These are phyloP conservation scores for Begonia loranthoides DNA, from an alignment of 306 rosid species.

Conservation along the genomic window DNA sequence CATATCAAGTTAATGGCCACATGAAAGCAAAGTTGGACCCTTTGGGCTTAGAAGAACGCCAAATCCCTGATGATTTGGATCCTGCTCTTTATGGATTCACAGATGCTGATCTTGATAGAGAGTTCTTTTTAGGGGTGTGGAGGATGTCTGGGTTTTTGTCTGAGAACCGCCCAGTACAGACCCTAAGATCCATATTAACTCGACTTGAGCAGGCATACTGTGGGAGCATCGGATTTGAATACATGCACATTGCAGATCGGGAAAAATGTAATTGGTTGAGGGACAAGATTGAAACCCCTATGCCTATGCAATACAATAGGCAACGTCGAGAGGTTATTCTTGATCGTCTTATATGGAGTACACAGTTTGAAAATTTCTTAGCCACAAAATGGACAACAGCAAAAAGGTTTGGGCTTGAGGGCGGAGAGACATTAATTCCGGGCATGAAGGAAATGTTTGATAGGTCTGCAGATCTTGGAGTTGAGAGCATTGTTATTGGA, in stretches of 20 bases:
- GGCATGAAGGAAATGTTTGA: conserved; percentile 98
- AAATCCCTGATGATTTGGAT: conserved; percentile 64
- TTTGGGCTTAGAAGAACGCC: conserved; percentile 49
- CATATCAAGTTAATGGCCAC: conserved; percentile 94
- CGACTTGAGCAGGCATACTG: conserved; percentile 95
- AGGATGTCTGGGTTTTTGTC: conserved; percentile 92
- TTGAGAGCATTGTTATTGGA: conserved; percentile 95
- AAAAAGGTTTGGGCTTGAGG: conserved; percentile 94
- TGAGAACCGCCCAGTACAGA: conserved; percentile 89
- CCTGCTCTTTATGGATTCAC: conserved; percentile 80
- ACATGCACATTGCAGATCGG: conserved; percentile 89
- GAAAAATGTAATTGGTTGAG: conserved; percentile 84
- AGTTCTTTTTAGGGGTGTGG: conserved; percentile 95
- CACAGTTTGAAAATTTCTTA: conserved; percentile 82
- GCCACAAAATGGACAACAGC: conserved; percentile 93
- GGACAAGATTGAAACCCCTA: conserved; percentile 82
- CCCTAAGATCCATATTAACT: conserved; percentile 81
- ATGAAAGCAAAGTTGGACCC: conserved; percentile 90
- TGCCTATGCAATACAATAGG: conserved; percentile 42
- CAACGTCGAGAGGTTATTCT: conserved; percentile 83
- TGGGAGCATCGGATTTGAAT: conserved; percentile 88
- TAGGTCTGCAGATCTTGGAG: conserved; percentile 85
- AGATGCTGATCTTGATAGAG: conserved; percentile 95
- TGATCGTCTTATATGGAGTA: conserved; percentile 89
- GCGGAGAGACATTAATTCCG: conserved; percentile 80